These are phyloP conservation scores for Paecilomyces variotii DNA, from an alignment of 2,329 filamentous ascomycete genomes.

Conservation along the genomic window DNA sequence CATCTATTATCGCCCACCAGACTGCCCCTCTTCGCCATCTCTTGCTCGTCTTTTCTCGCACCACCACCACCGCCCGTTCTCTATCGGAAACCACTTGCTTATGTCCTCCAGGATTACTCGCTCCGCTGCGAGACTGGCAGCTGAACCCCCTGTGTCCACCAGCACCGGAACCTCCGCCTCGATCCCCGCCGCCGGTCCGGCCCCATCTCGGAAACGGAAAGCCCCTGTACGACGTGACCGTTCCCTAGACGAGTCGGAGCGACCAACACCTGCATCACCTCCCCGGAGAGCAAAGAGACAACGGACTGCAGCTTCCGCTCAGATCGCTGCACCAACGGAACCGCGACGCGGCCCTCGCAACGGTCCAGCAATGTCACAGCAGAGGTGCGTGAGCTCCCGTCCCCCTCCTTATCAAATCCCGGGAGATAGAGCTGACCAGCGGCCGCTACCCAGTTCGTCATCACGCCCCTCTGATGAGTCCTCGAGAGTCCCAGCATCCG, in stretches of 20 bases:
- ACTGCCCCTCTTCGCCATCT: constrained; percentile 3
- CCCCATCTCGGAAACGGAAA: constrained; percentile 68
- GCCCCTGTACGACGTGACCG: constrained; percentile 46
- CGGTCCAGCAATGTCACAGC: constrained; percentile 33
- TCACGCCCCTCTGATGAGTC: constrained; percentile 57
- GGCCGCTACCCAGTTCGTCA: constrained; percentile 45
- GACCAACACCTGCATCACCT: constrained; percentile 20
- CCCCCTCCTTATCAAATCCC: constrained; percentile 7
- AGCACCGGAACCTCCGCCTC: constrained; percentile 31
- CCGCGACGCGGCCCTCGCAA: constrained; percentile 35
- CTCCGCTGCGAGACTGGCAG: constrained; percentile 85
- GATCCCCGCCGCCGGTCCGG: constrained; percentile 36
- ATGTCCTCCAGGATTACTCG: constrained; percentile 97
- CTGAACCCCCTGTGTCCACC: constrained; percentile 45
- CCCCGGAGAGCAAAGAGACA: constrained; percentile 62
- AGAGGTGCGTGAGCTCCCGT: constrained; percentile 24
- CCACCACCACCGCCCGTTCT: constrained; percentile 3
- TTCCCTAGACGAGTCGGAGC: constrained; percentile 29
- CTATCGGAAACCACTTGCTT: constrained; percentile 48
- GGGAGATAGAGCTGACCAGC: background rate
- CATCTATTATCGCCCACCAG: background rate
- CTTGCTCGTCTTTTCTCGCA: constrained; percentile 1
- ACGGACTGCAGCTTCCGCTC: constrained; percentile 50
- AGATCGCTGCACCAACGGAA: constrained; percentile 30
- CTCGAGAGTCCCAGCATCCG: constrained; percentile 46